Conservation (phyloP, 768 basidiomycete genomes). For the Thelephora ganbajun region DNA sequence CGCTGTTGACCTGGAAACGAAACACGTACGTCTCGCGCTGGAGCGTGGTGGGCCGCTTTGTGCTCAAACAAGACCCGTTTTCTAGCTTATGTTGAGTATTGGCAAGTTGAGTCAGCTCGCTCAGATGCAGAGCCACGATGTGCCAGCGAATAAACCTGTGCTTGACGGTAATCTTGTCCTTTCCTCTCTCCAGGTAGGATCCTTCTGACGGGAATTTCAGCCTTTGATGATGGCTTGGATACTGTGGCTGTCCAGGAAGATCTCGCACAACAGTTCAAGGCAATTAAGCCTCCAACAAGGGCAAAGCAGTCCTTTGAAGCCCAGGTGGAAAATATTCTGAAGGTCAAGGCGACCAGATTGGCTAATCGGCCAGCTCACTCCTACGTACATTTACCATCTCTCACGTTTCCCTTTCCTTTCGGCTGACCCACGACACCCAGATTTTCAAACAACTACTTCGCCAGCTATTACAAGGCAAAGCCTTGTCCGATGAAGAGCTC, state of each 20-base stretch:
- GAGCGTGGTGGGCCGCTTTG: neutral
- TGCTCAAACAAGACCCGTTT: neutral
- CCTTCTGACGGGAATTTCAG: slow-evolving; percentile 23
- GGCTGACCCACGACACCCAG: slow-evolving; percentile 19
- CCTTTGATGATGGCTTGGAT: slow-evolving; percentile 78
- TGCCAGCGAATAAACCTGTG: slow-evolving; percentile 30
- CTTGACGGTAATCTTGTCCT: slow-evolving; percentile 37
- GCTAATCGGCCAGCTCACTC: slow-evolving; percentile 35
- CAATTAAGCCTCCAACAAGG: slow-evolving; percentile 31
- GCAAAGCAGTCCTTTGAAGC: slow-evolving; percentile 49
- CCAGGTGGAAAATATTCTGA: slow-evolving; percentile 51
- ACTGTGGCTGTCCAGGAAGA: slow-evolving; percentile 74
- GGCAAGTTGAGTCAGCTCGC: slow-evolving; percentile 79
- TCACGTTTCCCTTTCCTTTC: neutral
- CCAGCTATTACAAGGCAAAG: slow-evolving; percentile 58
- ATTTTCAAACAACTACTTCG: slow-evolving; percentile 59
- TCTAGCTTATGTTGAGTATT: slow-evolving; percentile 79
- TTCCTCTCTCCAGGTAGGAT: neutral
- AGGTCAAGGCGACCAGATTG: slow-evolving; percentile 33
- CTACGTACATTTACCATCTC: slow-evolving; percentile 21
- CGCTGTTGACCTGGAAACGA: slow-evolving; percentile 47
- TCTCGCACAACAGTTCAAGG: slow-evolving; percentile 48
- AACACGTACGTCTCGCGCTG: slow-evolving; percentile 46
- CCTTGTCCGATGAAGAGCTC: slow-evolving; percentile 63
- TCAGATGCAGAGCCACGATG: slow-evolving; percentile 32